Conservation (phyloP, 225 moss, liverwort and hornwort species). For the Pseudisothecium myosuroides region DNA sequence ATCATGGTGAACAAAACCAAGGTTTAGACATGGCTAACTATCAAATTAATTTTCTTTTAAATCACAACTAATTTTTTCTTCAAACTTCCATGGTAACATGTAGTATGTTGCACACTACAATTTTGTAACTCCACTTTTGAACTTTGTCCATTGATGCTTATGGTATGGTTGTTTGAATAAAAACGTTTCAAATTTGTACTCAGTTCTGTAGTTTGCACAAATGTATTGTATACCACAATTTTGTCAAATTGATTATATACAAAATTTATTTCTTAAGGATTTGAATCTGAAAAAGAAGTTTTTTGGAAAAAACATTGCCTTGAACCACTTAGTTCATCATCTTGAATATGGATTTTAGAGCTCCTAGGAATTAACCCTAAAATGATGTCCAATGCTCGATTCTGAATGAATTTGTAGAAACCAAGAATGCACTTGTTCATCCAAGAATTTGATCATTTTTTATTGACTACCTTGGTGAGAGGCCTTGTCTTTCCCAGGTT, state of each 20-base stretch:
- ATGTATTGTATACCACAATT: not conserved
- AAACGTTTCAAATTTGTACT: too few species aligned
- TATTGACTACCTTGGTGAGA: rapidly evolving
- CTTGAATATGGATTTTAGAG: rapidly evolving
- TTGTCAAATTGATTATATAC: not conserved
- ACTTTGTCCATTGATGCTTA: too few species aligned
- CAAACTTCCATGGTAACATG: too few species aligned
- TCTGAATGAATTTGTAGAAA: not conserved
- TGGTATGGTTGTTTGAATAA: too few species aligned
- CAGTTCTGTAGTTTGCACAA: not conserved
- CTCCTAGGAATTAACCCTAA: not conserved
- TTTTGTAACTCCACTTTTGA: too few species aligned
- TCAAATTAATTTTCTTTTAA: too few species aligned
- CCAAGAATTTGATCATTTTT: not conserved
- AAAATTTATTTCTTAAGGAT: not conserved
- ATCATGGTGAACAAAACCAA: too few species aligned
- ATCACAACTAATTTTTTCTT: too few species aligned
- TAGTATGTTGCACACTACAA: too few species aligned
- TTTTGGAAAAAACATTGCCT: not conserved
- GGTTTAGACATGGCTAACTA: too few species aligned
- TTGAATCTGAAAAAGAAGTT: rapidly evolving
- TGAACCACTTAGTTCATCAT: not conserved
- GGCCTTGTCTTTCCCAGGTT: not conserved
- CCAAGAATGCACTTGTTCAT: not conserved
- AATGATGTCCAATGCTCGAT: not conserved